Conservation (phyloP, 371 early-diverging fungal genomes). For the Dinochytrium kinnereticum region DNA sequence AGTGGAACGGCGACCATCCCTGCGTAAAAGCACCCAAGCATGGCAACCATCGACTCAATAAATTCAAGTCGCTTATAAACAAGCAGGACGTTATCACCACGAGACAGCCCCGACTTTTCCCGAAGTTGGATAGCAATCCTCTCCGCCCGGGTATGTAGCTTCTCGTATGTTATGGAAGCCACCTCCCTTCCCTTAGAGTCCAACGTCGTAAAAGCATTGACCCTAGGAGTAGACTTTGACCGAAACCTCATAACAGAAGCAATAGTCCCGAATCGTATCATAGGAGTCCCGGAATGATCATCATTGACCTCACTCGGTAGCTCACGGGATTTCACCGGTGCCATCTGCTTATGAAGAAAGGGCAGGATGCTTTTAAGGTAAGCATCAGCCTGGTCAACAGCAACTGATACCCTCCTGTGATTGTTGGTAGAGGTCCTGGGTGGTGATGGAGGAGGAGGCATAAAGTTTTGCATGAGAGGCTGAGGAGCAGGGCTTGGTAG, state of each 20-base stretch:
- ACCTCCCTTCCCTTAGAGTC: constrained; percentile 79
- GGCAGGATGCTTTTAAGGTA: constrained; percentile 1
- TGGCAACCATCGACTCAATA: constrained; percentile 75
- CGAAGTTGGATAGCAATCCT: constrained; percentile 68
- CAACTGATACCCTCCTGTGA: not conserved
- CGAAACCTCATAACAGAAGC: constrained; percentile 65
- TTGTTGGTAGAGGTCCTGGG: not conserved
- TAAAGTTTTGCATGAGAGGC: not conserved
- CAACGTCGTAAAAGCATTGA: constrained; percentile 67
- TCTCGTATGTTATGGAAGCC: constrained; percentile 71
- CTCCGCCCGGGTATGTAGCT: constrained; percentile 72
- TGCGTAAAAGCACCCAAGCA: constrained; percentile 80
- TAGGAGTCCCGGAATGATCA: constrained; percentile 8
- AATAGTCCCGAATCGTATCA: constrained; percentile 59
- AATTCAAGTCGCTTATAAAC: constrained; percentile 82
- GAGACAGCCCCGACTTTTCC: constrained; percentile 55
- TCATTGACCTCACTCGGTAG: constrained; percentile 11
- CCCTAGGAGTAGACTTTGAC: constrained; percentile 55
- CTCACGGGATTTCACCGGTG: constrained; percentile 11
- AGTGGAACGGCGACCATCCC: constrained; percentile 83
- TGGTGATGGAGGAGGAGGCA: constrained; percentile 4
- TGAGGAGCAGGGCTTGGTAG: not conserved
- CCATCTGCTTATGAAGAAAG: constrained; percentile 9
- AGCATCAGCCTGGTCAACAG: constrained; percentile 1
- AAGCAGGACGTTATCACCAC: constrained; percentile 77